Conservation (phyloP, 345 rosid species). For the Eucalyptus decipiens region DNA sequence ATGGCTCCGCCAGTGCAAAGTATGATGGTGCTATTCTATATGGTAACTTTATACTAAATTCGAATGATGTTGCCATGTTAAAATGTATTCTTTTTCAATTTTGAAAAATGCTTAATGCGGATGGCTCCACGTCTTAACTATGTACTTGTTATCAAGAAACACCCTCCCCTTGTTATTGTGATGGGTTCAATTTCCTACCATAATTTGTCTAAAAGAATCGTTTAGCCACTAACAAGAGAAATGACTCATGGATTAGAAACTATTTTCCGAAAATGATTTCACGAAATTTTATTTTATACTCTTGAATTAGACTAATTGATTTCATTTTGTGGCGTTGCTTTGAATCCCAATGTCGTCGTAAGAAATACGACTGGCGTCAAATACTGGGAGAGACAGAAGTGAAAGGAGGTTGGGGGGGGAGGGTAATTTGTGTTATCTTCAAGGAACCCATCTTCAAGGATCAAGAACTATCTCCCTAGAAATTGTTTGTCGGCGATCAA, state of each 20-base stretch:
- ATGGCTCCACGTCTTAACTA: neutral
- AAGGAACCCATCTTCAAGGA: neutral
- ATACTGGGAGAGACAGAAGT: neutral
- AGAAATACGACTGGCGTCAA: neutral
- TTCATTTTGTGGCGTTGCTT: neutral
- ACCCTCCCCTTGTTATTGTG: neutral
- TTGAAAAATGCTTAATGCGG: neutral
- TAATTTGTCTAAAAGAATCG: neutral
- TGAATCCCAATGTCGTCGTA: neutral
- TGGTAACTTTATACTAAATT: neutral
- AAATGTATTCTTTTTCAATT: neutral
- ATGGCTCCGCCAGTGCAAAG: accelerated
- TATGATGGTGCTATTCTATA: neutral
- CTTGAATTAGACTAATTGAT: neutral
- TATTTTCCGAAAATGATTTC: neutral
- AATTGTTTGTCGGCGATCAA: neutral
- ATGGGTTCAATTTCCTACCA: neutral
- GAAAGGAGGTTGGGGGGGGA: neutral
- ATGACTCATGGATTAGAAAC: neutral
- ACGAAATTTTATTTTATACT: neutral
- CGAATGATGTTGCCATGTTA: neutral
- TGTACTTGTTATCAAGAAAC: neutral
- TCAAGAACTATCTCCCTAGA: neutral
- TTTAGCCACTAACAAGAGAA: neutral
- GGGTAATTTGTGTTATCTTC: neutral